Conservation (phyloP, 2,329 filamentous ascomycete species). For the Ophiostoma novo-ulmi region DNA sequence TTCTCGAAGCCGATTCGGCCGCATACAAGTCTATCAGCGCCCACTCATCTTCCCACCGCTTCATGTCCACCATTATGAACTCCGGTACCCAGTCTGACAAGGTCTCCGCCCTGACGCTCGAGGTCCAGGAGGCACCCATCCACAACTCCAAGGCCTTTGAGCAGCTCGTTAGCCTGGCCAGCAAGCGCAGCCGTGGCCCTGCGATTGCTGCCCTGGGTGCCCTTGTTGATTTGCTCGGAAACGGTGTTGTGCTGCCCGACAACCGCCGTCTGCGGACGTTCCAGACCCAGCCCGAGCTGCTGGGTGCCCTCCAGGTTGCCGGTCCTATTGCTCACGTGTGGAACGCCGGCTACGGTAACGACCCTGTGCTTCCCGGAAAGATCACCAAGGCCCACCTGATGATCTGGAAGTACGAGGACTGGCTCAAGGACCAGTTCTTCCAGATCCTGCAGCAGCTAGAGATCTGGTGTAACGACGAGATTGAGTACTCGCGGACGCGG, state of each 20-base stretch:
- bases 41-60: conserved; percentile 84
- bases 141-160: conserved; percentile 90
- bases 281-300: conserved; percentile 68
- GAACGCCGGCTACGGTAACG: conserved; percentile 47
- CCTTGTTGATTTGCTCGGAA: conserved; percentile 87
- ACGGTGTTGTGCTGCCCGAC: conserved; percentile 75
- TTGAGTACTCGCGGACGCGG: conserved; percentile 83
- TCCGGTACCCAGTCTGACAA: conserved; percentile 96
- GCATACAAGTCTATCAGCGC: conserved; percentile 69
- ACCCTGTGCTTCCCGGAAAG: conserved; percentile 66
- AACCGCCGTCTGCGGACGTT: conserved; percentile 79
- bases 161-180: conserved; percentile 72
- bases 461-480: conserved; percentile 88
- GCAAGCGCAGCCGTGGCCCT: conserved; percentile 88
- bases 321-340: conserved; percentile 35
- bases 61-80: conserved; percentile 94
- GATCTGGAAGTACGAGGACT: conserved; percentile 88
- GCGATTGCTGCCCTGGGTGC: conserved; percentile 89
- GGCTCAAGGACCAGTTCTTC: conserved; percentile 91
- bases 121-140: conserved; percentile 91
- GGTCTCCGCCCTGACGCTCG: conserved; percentile 87
- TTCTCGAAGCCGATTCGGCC: conserved; percentile 73
- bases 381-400: conserved; percentile 75
- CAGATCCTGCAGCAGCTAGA: conserved; percentile 88
- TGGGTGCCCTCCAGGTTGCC: conserved; percentile 58